Conservation (phyloP, 768 basidiomycete genomes). For the Naematelia aurantialba region DNA sequence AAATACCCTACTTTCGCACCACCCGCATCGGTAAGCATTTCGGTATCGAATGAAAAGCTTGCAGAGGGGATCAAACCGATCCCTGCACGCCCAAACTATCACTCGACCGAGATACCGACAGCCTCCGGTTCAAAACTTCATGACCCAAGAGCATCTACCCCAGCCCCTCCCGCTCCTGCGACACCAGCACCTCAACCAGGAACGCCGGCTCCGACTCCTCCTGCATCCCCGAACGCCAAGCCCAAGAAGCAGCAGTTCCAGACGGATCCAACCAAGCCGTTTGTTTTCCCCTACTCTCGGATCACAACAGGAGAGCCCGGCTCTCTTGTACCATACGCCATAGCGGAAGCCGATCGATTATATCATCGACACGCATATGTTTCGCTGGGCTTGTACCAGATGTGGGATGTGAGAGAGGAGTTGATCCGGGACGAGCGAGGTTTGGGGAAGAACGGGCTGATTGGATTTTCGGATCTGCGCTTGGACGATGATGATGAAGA, state of each 20-base stretch:
- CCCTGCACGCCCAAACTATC: constrained; percentile 89
- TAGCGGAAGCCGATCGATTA: constrained; percentile 89
- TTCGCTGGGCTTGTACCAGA: constrained; percentile 80
- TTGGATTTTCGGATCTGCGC: constrained; percentile 34
- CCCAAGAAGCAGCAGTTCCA: constrained; percentile 99
- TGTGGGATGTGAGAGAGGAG: constrained; percentile 93
- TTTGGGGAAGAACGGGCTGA: constrained; percentile 56
- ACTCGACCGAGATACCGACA: constrained; percentile 56
- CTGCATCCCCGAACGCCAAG: constrained; percentile 59
- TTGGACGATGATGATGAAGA: constrained; percentile 30
- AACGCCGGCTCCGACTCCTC: constrained; percentile 88
- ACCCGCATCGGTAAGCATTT: constrained; percentile 33
- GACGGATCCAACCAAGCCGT: constrained; percentile 89
- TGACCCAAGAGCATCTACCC: constrained; percentile 41
- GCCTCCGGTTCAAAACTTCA: background rate
- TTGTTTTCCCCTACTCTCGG: constrained; percentile 92
- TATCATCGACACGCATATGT: constrained; percentile 88
- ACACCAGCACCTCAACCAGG: constrained; percentile 64
- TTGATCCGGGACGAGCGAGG: constrained; percentile 93
- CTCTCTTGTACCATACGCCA: constrained; percentile 84
- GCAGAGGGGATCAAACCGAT: constrained; percentile 90
- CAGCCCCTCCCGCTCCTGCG: constrained; percentile 83
- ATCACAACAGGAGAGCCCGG: constrained; percentile 56
- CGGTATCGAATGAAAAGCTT: constrained; percentile 57
- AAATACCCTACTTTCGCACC: constrained; percentile 95